Base-by-base conservation (phyloP, 2,329 filamentous ascomycete genomes). In the Fusarium tanahbumbuense region DNA sequence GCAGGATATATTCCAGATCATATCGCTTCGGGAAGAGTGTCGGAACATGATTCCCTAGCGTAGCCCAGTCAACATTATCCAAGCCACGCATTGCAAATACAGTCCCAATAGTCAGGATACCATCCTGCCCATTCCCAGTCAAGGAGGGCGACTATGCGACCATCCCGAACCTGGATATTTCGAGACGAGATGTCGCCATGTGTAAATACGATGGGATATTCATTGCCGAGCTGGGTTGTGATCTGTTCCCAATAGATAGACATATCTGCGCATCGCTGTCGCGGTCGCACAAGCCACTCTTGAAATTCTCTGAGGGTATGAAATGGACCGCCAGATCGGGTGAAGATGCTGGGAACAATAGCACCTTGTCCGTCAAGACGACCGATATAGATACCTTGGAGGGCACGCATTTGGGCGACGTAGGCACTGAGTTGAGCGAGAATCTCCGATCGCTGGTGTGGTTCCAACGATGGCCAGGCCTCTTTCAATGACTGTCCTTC, bases 401-500 rank as follows among this genome's bases (percentile, higher is more conserved):
- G 9, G 6, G 34, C 34, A 37, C 18, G 18, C 18, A 37, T 37
- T 11, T 37, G 9, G 9, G 34, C 34, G 9, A 37, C n/a, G 18
- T 37, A 37, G 16, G 11, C 34, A 11, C 18, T 18, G 18, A 37
- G 34, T 37, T 37, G 18, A 37, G 18, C 9, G 34, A 37, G 34
- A 1, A 37, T 37, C 3, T n/a, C 34, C 2, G 10, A 37, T 2
- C 18, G 34, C 34, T 37, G 18, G 5, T n/a, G 18, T n/a, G 34
- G 9, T n/a, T 45, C 42, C 23, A 45, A 66, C 0, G 28, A 34
- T 1, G 68, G 64, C 75, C 76, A 77, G 0, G 67, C 74, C 44
- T 75, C 46, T 40, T 69, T 32, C 28, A 76, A 58, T 20, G 74
- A 73, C n/a, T 76, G 67, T 2, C 76, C 76, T 18, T 74, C 62